These are phyloP conservation scores for Sedum album DNA, from an alignment of 164 flowering plant genomes.

Conservation along the genomic window DNA sequence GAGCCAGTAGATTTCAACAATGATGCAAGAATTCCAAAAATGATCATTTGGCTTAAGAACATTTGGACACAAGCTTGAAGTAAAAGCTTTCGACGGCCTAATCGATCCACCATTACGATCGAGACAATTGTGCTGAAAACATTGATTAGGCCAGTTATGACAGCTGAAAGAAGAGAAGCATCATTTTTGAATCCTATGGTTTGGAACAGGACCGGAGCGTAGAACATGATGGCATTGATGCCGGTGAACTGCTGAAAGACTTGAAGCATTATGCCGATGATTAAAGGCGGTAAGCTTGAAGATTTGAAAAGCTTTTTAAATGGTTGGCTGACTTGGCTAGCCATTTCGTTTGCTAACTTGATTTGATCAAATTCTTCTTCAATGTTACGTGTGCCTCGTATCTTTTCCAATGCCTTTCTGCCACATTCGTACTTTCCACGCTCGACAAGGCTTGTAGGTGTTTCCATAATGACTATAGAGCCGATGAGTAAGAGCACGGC, in stretches of 20 bases:
- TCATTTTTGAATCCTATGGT: conserved; percentile 39
- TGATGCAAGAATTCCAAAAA: conserved; percentile 24
- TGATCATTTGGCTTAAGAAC: conserved; percentile 33
- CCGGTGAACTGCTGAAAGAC: conserved; percentile 52
- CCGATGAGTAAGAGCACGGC: conserved; percentile 27
- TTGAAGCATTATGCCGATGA: conserved; percentile 27
- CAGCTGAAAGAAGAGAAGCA: conserved; percentile 33
- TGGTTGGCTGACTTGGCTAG: conserved; percentile 25
- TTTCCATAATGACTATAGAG: conserved; percentile 32
- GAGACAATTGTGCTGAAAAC: conserved; percentile 36
- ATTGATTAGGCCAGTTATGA: conserved; percentile 39
- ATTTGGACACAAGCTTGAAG: conserved; percentile 43
- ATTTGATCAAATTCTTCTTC: conserved; percentile 28
- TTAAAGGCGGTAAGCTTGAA: conserved; percentile 27
- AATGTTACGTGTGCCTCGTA: conserved; percentile 33
- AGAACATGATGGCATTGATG: conserved; percentile 57
- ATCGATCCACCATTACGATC: conserved; percentile 26
- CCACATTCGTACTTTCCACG: conserved; percentile 21
- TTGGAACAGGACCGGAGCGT: conserved; percentile 46
- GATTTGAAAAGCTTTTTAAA: conserved; percentile 28
- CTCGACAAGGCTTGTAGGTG: conserved; percentile 42
- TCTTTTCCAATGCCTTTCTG: conserved; percentile 21
- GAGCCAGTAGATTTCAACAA: conserved; percentile 18
- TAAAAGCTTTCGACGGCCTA: conserved; percentile 35
- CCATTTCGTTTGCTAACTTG: conserved; percentile 22